Conservation (phyloP, 306 rosid genomes). For the Lathyrus sativus region DNA sequence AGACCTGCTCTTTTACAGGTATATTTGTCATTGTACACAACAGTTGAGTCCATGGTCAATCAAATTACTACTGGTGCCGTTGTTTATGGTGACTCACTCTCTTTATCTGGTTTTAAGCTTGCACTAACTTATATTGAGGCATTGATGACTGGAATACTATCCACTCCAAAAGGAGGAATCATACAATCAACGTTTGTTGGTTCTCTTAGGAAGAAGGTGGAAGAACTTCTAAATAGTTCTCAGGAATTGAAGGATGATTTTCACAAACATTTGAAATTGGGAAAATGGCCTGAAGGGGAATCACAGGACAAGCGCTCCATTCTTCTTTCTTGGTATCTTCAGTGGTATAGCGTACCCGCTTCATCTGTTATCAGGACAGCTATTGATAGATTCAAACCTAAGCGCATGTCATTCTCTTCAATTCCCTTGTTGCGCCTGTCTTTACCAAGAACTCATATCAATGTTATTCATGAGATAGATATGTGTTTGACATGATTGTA, state of each 20-base stretch:
- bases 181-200: constrained; percentile 73
- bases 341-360: constrained; percentile 84
- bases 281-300: constrained; percentile 79
- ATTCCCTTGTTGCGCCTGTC: constrained; percentile 69
- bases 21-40: constrained; percentile 82
- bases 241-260: constrained; percentile 70
- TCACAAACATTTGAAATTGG: constrained; percentile 58
- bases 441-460: constrained; percentile 72
- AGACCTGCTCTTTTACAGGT: constrained; percentile 97
- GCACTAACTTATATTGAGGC: constrained; percentile 80
- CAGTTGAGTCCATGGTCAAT: constrained; percentile 71
- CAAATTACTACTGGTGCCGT: constrained; percentile 62
- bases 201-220: constrained; percentile 77
- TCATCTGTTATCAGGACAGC: constrained; percentile 58
- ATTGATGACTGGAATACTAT: constrained; percentile 62
- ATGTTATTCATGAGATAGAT: constrained; percentile 62
- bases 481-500: constrained; percentile 51
- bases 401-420: constrained; percentile 54
- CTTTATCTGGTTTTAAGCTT: constrained; percentile 80
- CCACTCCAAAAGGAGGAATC: constrained; percentile 71
- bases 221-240: constrained; percentile 60
- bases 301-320: constrained; percentile 52
- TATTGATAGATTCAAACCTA: constrained; percentile 60
- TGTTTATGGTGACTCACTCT: constrained; percentile 71
- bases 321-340: constrained; percentile 87